phyloP scores from a whole-genome alignment of 1,284 basidiomycete species.

The Austroboletus novae-zelandiae region DNA sequence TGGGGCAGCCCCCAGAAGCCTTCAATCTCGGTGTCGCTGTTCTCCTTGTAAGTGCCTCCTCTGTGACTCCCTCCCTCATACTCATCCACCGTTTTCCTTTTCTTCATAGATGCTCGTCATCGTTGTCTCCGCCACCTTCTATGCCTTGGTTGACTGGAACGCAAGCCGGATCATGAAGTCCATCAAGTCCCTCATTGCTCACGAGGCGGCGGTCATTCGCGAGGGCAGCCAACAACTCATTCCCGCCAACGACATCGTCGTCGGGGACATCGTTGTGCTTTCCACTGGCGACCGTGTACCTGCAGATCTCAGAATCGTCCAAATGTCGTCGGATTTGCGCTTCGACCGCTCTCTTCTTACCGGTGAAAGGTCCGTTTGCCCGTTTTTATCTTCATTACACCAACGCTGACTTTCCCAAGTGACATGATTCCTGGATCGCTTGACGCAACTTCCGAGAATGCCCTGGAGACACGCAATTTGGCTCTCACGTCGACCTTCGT shows the following conservation, averaged over 20 bases:
- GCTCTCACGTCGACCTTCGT: slow-evolving; percentile 54
- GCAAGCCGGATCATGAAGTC: slow-evolving; percentile 38
- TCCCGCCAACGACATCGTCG: slow-evolving; percentile 76
- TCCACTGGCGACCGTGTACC: slow-evolving; percentile 77
- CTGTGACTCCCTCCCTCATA: not conserved
- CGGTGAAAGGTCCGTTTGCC: slow-evolving; percentile 43
- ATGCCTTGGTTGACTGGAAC: slow-evolving; percentile 42
- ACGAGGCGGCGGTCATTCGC: slow-evolving; percentile 43
- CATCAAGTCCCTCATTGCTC: slow-evolving; percentile 39
- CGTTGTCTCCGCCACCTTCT: slow-evolving; percentile 55
- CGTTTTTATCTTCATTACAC: not conserved
- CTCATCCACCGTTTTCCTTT: not conserved
- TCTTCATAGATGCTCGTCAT: slow-evolving; percentile 47
- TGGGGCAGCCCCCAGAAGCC: slow-evolving; percentile 49
- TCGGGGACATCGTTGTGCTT: slow-evolving; percentile 80
- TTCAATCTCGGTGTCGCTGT: slow-evolving; percentile 69
- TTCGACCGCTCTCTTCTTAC: slow-evolving; percentile 66
- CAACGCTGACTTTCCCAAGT: slow-evolving; percentile 5
- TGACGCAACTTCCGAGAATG: slow-evolving; percentile 51
- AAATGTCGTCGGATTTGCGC: slow-evolving; percentile 49
- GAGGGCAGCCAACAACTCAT: slow-evolving; percentile 62
- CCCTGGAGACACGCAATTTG: slow-evolving; percentile 61
- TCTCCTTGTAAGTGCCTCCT: slow-evolving; percentile 64
- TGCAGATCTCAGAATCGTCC: slow-evolving; percentile 75
- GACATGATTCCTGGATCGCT: slow-evolving; percentile 53